Evolutionary conservation across 768 basidiomycete genomes (phyloP).

Genomic region (Clitopilus passeckerianus): DNA sequence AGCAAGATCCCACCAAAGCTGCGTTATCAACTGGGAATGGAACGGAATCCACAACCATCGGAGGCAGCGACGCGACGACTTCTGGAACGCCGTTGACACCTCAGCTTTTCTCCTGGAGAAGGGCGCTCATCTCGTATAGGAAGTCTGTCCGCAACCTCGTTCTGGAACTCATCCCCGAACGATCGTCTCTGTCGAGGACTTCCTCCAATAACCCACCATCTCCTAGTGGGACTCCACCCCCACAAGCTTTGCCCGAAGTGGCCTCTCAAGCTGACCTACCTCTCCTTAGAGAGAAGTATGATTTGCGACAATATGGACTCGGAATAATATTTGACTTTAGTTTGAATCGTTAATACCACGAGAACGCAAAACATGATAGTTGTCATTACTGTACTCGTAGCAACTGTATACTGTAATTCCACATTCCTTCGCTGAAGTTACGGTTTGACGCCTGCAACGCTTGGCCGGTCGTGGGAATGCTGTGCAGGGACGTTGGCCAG

Average conservation of each 20-base stretch:
- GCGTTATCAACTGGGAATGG: conserved; percentile 5
- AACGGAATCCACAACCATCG: neutral
- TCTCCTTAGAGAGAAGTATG: conserved; percentile 50
- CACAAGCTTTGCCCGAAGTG: neutral
- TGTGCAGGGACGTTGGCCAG: conserved; percentile 8
- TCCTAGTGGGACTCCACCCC: conserved; percentile 7
- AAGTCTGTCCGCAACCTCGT: neutral
- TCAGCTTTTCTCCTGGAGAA: neutral
- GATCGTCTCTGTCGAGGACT: neutral
- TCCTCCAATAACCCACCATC: neutral
- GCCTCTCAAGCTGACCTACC: conserved; percentile 15
- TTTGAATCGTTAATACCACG: conserved; percentile 39
- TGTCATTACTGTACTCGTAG: neutral
- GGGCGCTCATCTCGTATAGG: neutral
- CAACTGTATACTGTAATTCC: neutral
- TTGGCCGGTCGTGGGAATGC: conserved; percentile 12
- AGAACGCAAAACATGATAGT: neutral
- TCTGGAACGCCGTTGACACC: neutral
- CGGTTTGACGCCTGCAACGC: neutral
- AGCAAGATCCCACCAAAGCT: conserved; percentile 20
- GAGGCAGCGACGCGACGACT: neutral
- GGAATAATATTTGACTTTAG: conserved; percentile 71
- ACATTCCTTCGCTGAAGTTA: neutral
- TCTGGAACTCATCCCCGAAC: neutral
- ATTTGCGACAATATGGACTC: conserved; percentile 69